Evolutionary conservation across 2,329 filamentous ascomycete genomes (phyloP).

Genomic region (Neopestalotiopsis clavispora): DNA sequence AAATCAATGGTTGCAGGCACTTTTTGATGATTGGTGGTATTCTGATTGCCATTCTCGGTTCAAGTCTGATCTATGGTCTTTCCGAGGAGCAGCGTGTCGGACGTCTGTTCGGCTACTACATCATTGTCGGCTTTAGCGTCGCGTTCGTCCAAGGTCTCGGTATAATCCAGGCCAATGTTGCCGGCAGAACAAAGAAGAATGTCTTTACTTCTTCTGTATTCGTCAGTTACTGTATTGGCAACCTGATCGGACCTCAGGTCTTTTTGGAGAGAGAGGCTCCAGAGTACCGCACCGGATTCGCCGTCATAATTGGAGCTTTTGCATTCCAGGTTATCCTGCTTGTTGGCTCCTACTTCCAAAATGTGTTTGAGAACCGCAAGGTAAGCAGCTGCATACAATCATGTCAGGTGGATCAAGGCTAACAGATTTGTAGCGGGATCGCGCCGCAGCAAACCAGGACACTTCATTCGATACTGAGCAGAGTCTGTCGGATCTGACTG

Average conservation of each 20-base stretch:
- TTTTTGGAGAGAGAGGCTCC: slow-evolving; percentile 7
- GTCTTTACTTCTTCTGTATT: slow-evolving; percentile 14
- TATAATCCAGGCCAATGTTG: slow-evolving; percentile 10
- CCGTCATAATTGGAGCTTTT: slow-evolving; percentile 1
- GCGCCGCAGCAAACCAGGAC: background rate
- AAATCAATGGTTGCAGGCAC: background rate
- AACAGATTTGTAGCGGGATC: background rate
- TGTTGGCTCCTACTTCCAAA: background rate
- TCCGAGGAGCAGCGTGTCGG: slow-evolving; percentile 1
- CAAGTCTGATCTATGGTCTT: background rate
- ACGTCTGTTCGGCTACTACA: slow-evolving; percentile 6
- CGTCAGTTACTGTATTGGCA: slow-evolving; percentile 13
- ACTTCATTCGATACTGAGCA: slow-evolving; percentile 2
- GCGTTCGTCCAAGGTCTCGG: slow-evolving; percentile 9
- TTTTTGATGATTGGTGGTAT: slow-evolving; percentile 10
- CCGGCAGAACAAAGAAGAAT: slow-evolving; percentile 11
- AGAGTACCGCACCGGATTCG: background rate
- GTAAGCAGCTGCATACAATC: background rate
- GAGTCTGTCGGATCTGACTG: slow-evolving; percentile 10
- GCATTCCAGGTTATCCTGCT: slow-evolving; percentile 3
- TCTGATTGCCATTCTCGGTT: slow-evolving; percentile 3
- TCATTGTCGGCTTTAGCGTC: slow-evolving; percentile 9
- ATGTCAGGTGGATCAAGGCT: background rate
- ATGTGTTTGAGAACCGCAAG: slow-evolving; percentile 3
- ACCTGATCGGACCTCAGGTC: slow-evolving; percentile 8